Percentiles rank a stretch among this genome's conserved stretches.
Conservation (phyloP, 805 yeast species). For the Yarrowia yakushimensis region DNA sequence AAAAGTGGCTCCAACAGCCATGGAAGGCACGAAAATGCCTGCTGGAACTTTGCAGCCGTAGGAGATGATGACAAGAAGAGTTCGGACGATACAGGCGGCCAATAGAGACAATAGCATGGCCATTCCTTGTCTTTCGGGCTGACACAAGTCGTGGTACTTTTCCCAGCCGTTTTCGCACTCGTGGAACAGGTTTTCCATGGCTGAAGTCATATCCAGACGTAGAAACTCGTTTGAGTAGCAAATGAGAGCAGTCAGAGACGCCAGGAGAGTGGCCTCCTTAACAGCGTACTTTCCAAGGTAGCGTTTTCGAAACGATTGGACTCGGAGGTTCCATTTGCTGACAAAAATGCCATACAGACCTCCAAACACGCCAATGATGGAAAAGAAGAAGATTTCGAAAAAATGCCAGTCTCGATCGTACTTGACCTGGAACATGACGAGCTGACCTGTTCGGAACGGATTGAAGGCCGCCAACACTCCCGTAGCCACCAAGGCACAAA, state of each 20-base stretch:
- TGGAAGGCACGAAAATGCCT: conserved; percentile 95
- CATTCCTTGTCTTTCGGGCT: conserved; percentile 30
- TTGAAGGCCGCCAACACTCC: conserved; percentile 73
- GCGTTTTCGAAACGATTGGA: conserved; percentile 71
- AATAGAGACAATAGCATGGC: conserved; percentile 50
- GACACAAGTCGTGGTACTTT: conserved; percentile 38
- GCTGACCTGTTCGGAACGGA: conserved; percentile 92
- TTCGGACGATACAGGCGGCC: conserved; percentile 69
- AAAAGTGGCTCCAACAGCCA: conserved; percentile 94
- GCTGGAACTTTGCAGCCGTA: conserved; percentile 83
- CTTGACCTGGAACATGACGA: conserved; percentile 87
- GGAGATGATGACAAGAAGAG: conserved; percentile 70
- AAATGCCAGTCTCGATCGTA: conserved; percentile 85
- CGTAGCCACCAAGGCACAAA: conserved; percentile 85
- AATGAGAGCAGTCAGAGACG: conserved; percentile 66
- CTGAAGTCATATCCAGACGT: conserved; percentile 87
- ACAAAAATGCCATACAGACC: conserved; percentile 84
- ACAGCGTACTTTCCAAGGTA: conserved; percentile 58
- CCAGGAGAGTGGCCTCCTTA: conserved; percentile 65
- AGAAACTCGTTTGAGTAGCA: conserved; percentile 83
- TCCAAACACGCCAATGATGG: conserved; percentile 81
- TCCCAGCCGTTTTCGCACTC: conserved; percentile 62
- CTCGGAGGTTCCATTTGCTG: conserved; percentile 68
- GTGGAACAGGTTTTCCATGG: conserved; percentile 84
- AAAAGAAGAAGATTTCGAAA: conserved; percentile 73